Base-by-base conservation (phyloP, 1,284 basidiomycete genomes). In the Albatrellus sp. region DNA sequence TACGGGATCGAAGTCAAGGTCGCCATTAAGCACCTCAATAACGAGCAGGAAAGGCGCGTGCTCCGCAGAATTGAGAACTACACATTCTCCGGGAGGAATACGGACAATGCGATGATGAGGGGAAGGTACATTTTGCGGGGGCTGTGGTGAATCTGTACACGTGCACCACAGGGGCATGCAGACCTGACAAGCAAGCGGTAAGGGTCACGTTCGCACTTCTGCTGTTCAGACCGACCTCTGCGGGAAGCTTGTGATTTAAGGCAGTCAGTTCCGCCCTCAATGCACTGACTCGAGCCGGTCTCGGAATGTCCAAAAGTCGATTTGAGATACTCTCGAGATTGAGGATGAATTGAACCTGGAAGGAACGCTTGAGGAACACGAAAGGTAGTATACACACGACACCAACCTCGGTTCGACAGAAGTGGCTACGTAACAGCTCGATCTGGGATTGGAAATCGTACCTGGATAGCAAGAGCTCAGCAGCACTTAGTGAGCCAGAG, bases 31-130 rank as follows among this genome's bases (percentile, higher is more conserved):
- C 42, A 98, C 83, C 64, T 99, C 96, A 46, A 98, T 80, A 49
- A 97, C 76, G 12, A 99, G 73, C 30, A 99, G 71, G 59, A 90
- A 99, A 1, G 96, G 96, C 1, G 91, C 93, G 40, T 88, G 77
- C 62, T 98, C 93, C 2, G 96, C 96, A 32, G 94, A 98, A 60
- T 99, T 99, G 39, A 99, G 77, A 5, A 98, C 96, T 31, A 98
- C 96, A 37, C 90, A 90, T 67, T 99, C 96, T 17, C 92, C 90
- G 2, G 96, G 94, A 13, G 93, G 93, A 60, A 99, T 96, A 53
- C 96, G 82, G 36, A 98, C 90, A 44, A 99, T 91, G 33, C 91
- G 81, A 59, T 98, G 93, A 60, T 99, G 94, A 6, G 83, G 77
- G 57, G 79, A 69, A 8, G 73, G 67, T 39, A 66, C 55, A 47